These are phyloP conservation scores for Fusarium nygamai DNA, from an alignment of 2,329 filamentous ascomycete genomes.

Conservation along the genomic window DNA sequence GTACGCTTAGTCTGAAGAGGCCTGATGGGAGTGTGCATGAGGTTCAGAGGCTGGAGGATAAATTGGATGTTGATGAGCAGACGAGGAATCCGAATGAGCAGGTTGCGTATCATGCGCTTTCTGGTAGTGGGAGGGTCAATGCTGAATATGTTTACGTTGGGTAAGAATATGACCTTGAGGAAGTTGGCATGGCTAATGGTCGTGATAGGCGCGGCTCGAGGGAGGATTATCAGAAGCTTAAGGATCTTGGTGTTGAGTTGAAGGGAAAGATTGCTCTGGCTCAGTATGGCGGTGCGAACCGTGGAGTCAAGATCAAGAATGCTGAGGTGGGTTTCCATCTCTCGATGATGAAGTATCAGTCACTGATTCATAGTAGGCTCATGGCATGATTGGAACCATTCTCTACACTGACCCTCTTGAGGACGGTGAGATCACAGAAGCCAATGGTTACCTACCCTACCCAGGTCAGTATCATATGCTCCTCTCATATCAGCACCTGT, in stretches of 20 bases:
- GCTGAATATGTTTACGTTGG: slow-evolving; percentile 33
- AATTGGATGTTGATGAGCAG: slow-evolving; percentile 23
- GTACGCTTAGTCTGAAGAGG: slow-evolving; percentile 19
- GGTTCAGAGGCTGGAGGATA: slow-evolving; percentile 29
- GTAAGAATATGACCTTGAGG: not conserved
- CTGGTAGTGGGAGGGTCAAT: not conserved
- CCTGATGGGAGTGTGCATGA: slow-evolving; percentile 20
- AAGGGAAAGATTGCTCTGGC: slow-evolving; percentile 19
- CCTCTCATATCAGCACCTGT: fast-evolving
- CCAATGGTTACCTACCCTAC: slow-evolving; percentile 18
- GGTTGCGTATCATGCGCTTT: slow-evolving; percentile 14
- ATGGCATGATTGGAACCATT: slow-evolving; percentile 27
- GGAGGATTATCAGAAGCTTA: slow-evolving; percentile 12
- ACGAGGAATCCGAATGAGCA: slow-evolving; percentile 17
- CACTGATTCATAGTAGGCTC: not conserved
- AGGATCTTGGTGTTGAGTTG: slow-evolving; percentile 18
- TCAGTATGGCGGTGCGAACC: slow-evolving; percentile 21
- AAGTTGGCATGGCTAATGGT: fast-evolving
- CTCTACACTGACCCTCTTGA: slow-evolving; percentile 18
- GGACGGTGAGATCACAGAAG: slow-evolving; percentile 29
- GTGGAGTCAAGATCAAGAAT: slow-evolving; percentile 33
- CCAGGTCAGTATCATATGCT: not conserved
- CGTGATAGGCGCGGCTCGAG: not conserved
- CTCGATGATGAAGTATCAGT: fast-evolving
- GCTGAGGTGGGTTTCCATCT: not conserved